A percentile compares a stretch with the other conserved stretches of the same genome.
These are phyloP conservation scores for Neofusicoccum parvum DNA, from an alignment of 2,329 filamentous ascomycete species.

Conservation along the genomic window DNA sequence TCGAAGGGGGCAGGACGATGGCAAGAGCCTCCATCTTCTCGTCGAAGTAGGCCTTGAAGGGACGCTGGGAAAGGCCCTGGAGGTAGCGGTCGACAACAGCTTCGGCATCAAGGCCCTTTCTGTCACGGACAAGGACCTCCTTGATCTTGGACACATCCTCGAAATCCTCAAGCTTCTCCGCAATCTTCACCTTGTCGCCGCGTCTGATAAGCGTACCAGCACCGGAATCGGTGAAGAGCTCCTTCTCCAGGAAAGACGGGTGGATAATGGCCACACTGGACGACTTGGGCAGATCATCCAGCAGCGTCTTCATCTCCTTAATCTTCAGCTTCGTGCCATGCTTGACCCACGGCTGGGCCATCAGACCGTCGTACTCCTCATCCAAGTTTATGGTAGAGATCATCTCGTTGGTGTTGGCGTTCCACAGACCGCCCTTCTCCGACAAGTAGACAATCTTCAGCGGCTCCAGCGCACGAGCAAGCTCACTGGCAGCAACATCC, in stretches of 20 bases:
- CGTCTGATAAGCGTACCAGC: constrained; percentile 90
- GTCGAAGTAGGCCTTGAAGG: constrained; percentile 93
- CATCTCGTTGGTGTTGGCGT: constrained; percentile 90
- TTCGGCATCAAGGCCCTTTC: constrained; percentile 77
- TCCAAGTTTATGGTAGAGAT: constrained; percentile 97
- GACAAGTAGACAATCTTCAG: constrained; percentile 98
- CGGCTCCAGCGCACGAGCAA: constrained; percentile 85
- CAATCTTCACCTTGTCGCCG: constrained; percentile 83
- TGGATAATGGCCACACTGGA: constrained; percentile 98
- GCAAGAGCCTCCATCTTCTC: constrained; percentile 91
- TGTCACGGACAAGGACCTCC: constrained; percentile 77
- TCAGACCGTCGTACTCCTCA: constrained; percentile 90
- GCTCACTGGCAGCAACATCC: constrained; percentile 91
- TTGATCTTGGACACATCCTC: constrained; percentile 76
- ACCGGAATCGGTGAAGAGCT: constrained; percentile 93
- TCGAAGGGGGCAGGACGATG: constrained; percentile 75
- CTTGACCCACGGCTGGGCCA: constrained; percentile 92
- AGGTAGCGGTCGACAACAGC: constrained; percentile 87
- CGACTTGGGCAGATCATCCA: constrained; percentile 84
- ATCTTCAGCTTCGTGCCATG: constrained; percentile 97
- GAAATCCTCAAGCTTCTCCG: constrained; percentile 72
- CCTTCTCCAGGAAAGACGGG: constrained; percentile 92
- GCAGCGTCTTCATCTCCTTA: constrained; percentile 91
- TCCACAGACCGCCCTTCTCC: constrained; percentile 94
- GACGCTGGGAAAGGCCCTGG: constrained; percentile 71